Percentiles rank a stretch among this genome's conserved stretches.
phyloP scores from a whole-genome alignment of 805 yeast genomes.

The Wickerhamiella spandovensis region DNA sequence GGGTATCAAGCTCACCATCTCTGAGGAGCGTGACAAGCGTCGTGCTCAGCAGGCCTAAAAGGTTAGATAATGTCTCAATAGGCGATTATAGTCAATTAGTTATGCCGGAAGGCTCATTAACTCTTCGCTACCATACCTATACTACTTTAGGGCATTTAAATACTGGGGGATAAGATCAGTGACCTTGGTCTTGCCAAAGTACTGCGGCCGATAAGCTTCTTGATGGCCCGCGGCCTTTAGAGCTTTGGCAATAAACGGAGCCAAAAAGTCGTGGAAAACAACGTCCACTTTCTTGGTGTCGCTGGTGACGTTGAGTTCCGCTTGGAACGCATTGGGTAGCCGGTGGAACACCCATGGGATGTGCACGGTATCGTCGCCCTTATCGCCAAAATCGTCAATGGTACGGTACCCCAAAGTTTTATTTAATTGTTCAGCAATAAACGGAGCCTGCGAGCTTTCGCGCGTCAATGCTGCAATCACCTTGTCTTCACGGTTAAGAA shows the following conservation, averaged over 20 bases:
- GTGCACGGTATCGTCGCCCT: slow-evolving; percentile 76
- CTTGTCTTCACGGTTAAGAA: slow-evolving; percentile 34
- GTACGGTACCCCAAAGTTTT: slow-evolving; percentile 55
- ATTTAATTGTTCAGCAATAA: not conserved
- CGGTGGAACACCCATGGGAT: slow-evolving; percentile 41
- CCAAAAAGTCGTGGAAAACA: slow-evolving; percentile 67
- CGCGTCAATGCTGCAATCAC: slow-evolving; percentile 9
- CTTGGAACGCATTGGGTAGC: slow-evolving; percentile 69
- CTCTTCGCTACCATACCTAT: not conserved
- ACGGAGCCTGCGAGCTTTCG: not conserved
- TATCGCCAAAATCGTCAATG: slow-evolving; percentile 65
- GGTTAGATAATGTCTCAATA: not conserved
- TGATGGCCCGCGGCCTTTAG: slow-evolving; percentile 23
- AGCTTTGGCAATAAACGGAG: slow-evolving; percentile 36
- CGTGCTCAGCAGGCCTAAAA: slow-evolving; percentile 50
- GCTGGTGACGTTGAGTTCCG: slow-evolving; percentile 24
- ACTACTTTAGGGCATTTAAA: slow-evolving; percentile 5
- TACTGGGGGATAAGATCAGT: slow-evolving; percentile 22
- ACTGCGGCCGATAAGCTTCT: slow-evolving; percentile 11
- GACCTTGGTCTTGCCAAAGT: slow-evolving; percentile 19
- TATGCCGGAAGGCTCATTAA: not conserved
- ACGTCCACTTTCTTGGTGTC: slow-evolving; percentile 39
- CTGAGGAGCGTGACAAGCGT: slow-evolving; percentile 98
- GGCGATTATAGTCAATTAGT: slow-evolving; percentile 1
- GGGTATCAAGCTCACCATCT: slow-evolving; percentile 91